Evolutionary conservation across 768 basidiomycete species (phyloP), one percentile per base, ranked within the genome.

Genomic region (Cyclocybe aegerita): DNA sequence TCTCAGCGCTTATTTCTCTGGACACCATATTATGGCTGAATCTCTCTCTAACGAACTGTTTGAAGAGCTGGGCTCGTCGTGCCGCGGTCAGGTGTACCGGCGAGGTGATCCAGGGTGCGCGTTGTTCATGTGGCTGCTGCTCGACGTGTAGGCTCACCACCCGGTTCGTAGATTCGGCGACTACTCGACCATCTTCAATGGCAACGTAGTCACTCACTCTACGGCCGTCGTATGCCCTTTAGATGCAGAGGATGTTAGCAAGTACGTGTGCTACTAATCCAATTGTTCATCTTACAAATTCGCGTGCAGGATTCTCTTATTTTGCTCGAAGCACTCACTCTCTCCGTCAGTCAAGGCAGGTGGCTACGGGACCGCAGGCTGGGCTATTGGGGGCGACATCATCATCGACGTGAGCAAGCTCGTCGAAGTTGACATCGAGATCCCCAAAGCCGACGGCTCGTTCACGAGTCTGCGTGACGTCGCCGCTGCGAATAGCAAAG

Each of bases 301-400:
- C 30, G 31, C 41, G 9, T 32, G 23, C 48, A 92, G 90, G 59
- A 74, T 82, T 49, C 67, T 96, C 50, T 57, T 78, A 9, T 93
- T 95, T 66, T 94, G 92, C 62, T 68, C 64, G n/a, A 80, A 82
- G 47, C 76, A 93, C 60, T 69, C 70, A 0, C 70, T 95, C 2
- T 83, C 86, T 8, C 80, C 88, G 4, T 93, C 90, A 7, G 79
- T 93, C 59, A 93, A 92, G 64, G 88, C 90, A 1, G 94, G 94
- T 17, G 94, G 94, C 0, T 94, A 89, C 62, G 94, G 93, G 5
- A 94, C 90, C 1, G 90, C 86, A 8, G 93, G 92, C 1, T 93
- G 92, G 88, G 82, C 90, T 41, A 81, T 95, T 47, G 84, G 83
- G 11, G 94, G 94, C 34, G 87, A 95, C 60, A 74, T 96, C 49